Conservation (phyloP, 2,329 filamentous ascomycete genomes). For the Exserohilum rostratum region DNA sequence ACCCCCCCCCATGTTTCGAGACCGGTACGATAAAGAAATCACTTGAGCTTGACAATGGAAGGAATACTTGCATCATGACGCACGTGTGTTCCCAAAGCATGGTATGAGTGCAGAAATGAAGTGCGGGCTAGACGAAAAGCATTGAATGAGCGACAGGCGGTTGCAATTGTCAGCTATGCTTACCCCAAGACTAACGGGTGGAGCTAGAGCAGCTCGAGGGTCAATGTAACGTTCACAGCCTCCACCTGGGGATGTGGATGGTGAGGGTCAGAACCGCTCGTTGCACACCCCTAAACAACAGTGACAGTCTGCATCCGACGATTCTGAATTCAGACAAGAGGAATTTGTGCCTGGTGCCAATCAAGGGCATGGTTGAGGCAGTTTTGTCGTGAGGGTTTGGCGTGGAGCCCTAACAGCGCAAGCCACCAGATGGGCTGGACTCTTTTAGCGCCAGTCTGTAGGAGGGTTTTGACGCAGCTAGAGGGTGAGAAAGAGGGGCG, state of each 20-base stretch:
- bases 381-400: conserved; percentile 19
- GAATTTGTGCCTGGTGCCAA: conserved; percentile 2
- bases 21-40: neutral
- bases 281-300: neutral
- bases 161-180: too few species aligned
- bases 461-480: neutral
- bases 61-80: neutral
- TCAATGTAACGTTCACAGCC: too few species aligned
- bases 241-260: too few species aligned
- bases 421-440: conserved; percentile 39
- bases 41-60: neutral
- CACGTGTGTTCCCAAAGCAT: too few species aligned
- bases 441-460: conserved; percentile 11
- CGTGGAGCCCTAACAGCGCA: conserved; percentile 31
- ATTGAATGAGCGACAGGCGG: too few species aligned
- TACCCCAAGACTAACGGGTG: too few species aligned
- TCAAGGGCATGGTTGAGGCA: neutral
- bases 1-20: conserved; percentile 7
- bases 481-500: neutral
- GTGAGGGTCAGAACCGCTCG: too few species aligned
- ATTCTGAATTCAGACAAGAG: neutral
- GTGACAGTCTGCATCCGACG: neutral
- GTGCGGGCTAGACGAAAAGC: too few species aligned
- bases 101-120: too few species aligned
- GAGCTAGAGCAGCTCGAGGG: too few species aligned